Percentiles rank a stretch among this genome's conserved stretches.
phyloP scores from a whole-genome alignment of 1,284 basidiomycete species.

The Malassezia pachydermatis region DNA sequence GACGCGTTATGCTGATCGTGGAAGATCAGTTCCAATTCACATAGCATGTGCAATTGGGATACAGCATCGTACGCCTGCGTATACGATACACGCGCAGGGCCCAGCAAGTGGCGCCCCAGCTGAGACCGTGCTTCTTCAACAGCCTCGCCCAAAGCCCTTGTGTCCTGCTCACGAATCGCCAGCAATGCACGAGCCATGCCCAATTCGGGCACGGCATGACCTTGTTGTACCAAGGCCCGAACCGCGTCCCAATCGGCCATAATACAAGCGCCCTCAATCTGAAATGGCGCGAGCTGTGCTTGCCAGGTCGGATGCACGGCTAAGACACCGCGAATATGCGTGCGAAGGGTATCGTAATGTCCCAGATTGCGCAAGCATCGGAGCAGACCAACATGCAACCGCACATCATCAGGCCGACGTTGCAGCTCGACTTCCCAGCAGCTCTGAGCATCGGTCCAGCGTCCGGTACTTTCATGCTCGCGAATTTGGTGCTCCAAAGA shows the following conservation, averaged over 20 bases:
- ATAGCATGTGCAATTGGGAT: constrained; percentile 73
- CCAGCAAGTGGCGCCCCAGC: constrained; percentile 70
- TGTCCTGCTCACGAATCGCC: constrained; percentile 59
- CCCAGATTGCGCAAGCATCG: constrained; percentile 87
- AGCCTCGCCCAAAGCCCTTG: constrained; percentile 36
- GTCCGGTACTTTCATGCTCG: constrained; percentile 91
- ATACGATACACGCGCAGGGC: constrained; percentile 65
- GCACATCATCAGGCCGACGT: constrained; percentile 74
- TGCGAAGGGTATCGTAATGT: constrained; percentile 92
- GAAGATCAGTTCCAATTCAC: constrained; percentile 69
- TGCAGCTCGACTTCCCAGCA: constrained; percentile 98
- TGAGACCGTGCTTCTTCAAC: constrained; percentile 63
- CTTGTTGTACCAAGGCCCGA: constrained; percentile 32
- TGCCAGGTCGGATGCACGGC: constrained; percentile 79
- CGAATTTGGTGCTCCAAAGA: constrained; percentile 93
- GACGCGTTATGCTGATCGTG: constrained; percentile 14
- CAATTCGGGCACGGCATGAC: constrained; percentile 59
- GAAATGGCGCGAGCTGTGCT: constrained; percentile 65
- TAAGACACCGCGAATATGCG: constrained; percentile 84
- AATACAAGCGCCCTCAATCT: constrained; percentile 90
- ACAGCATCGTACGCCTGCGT: constrained; percentile 76
- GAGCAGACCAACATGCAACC: constrained; percentile 78
- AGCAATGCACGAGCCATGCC: constrained; percentile 73
- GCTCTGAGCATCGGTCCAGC: constrained; percentile 96
- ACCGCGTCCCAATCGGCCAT: constrained; percentile 74